Evolutionary conservation across 257 asterid species (phyloP).

Genomic region (Schizonepeta tenuifolia): DNA sequence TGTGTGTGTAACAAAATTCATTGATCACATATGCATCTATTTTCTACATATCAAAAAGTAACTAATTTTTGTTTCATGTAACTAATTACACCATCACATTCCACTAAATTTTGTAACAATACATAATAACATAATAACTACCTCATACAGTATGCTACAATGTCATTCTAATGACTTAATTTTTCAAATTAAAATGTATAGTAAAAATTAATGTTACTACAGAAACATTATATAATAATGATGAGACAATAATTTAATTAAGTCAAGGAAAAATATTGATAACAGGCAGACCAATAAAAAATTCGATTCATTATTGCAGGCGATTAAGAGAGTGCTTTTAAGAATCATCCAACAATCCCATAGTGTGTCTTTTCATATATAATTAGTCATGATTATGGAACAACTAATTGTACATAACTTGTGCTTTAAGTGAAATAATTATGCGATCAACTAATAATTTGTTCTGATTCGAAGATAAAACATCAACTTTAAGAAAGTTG

Average conservation of each 20-base stretch:
- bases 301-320: not conserved
- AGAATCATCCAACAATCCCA: not conserved
- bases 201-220: too few species aligned
- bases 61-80: too few species aligned
- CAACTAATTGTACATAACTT: constrained; percentile 11
- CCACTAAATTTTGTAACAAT: too few species aligned
- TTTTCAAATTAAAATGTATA: too few species aligned
- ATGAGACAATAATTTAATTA: constrained; percentile 5
- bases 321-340: not conserved
- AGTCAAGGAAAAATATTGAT: not conserved
- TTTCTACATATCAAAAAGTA: too few species aligned
- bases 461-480: not conserved
- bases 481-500: not conserved
- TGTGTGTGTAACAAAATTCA: too few species aligned
- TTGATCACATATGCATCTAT: too few species aligned
- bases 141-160: too few species aligned
- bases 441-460: not conserved
- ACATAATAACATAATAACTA: too few species aligned
- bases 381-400: constrained; percentile 14
- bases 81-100: too few species aligned
- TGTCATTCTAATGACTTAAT: too few species aligned
- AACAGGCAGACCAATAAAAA: not conserved
- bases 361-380: constrained; percentile 4
- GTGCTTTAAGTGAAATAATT: constrained; percentile 1
- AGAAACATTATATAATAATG: too few species aligned